Evolutionary conservation across 495 filamentous ascomycete genomes (phyloP).

Genomic region (Bacidia gigantensis): DNA sequence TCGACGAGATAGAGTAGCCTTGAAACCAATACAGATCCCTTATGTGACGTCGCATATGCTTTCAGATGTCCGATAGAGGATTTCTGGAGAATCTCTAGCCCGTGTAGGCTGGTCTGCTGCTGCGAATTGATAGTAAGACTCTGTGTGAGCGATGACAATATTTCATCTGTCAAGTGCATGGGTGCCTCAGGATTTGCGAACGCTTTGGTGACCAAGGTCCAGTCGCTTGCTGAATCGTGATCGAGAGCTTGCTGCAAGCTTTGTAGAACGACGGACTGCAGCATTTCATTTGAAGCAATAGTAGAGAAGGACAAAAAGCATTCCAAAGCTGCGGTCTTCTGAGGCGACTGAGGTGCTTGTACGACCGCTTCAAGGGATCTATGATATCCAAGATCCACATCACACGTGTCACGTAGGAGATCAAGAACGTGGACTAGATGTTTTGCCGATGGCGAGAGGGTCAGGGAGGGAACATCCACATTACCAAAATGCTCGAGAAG

Average conservation of each 20-base stretch:
- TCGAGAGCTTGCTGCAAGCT: constrained; percentile 16
- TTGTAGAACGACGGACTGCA: constrained; percentile 8
- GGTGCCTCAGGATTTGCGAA: constrained; percentile 33
- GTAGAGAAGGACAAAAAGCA: constrained; percentile 21
- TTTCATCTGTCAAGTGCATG: constrained; percentile 27
- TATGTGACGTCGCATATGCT: constrained; percentile 17
- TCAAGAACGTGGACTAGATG: constrained; percentile 27
- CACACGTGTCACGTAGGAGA: constrained; percentile 8
- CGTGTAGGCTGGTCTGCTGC: constrained; percentile 19
- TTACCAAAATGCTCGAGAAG: constrained; percentile 30
- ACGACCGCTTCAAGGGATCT: constrained; percentile 18
- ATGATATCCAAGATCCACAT: constrained; percentile 20
- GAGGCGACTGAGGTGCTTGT: constrained; percentile 16
- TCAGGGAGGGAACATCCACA: constrained; percentile 34
- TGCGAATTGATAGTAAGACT: constrained; percentile 22
- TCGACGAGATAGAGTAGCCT: constrained; percentile 45
- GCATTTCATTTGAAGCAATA: constrained; percentile 3
- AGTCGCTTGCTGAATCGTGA: constrained; percentile 12
- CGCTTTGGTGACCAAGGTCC: constrained; percentile 30
- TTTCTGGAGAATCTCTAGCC: constrained; percentile 22
- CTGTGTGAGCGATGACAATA: constrained; percentile 27
- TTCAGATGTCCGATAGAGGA: constrained; percentile 20
- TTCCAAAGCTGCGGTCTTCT: constrained; percentile 20
- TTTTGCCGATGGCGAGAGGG: constrained; percentile 41
- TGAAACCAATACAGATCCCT: constrained; percentile 40